Percentiles rank a stretch among this genome's conserved stretches.
phyloP scores from a whole-genome alignment of 2,329 filamentous ascomycete species.

The Ascochyta viciae-villosae region DNA sequence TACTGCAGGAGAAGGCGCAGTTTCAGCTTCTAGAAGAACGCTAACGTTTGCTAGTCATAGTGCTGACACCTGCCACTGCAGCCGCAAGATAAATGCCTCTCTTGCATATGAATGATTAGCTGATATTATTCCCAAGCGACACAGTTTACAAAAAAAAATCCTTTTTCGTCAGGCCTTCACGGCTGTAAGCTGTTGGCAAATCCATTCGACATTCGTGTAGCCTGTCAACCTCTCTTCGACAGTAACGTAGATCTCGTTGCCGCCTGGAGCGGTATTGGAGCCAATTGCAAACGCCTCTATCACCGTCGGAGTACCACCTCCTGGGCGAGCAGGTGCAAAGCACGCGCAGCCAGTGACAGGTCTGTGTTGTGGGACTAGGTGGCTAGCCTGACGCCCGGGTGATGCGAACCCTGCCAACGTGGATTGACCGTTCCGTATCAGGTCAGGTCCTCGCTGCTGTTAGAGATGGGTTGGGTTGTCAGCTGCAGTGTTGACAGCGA shows the following conservation, averaged over 20 bases:
- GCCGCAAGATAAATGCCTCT: constrained; percentile 3
- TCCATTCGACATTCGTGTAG: background rate
- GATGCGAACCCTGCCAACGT: background rate
- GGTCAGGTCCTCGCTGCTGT: constrained; percentile 5
- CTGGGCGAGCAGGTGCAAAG: constrained; percentile 11
- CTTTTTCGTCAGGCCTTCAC: background rate
- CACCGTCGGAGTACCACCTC: background rate
- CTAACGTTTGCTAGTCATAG: constrained; percentile 1
- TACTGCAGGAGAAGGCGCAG: background rate
- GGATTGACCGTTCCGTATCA: constrained; percentile 1
- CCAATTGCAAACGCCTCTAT: constrained; percentile 1
- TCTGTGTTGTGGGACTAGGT: background rate
- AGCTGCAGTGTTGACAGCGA: background rate
- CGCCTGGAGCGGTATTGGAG: background rate
- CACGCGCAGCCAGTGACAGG: background rate
- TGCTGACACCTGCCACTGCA: constrained; percentile 3
- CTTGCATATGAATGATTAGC: background rate
- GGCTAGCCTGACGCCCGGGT: background rate
- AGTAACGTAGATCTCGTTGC: background rate
- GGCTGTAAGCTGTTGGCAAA: background rate
- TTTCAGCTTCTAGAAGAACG: constrained; percentile 11
- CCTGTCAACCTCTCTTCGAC: background rate
- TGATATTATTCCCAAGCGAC: background rate
- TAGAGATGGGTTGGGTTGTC: background rate
- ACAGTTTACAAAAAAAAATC: background rate